Base-by-base conservation (phyloP, 495 filamentous ascomycete genomes). In the Hyaloscypha hepaticicola region DNA sequence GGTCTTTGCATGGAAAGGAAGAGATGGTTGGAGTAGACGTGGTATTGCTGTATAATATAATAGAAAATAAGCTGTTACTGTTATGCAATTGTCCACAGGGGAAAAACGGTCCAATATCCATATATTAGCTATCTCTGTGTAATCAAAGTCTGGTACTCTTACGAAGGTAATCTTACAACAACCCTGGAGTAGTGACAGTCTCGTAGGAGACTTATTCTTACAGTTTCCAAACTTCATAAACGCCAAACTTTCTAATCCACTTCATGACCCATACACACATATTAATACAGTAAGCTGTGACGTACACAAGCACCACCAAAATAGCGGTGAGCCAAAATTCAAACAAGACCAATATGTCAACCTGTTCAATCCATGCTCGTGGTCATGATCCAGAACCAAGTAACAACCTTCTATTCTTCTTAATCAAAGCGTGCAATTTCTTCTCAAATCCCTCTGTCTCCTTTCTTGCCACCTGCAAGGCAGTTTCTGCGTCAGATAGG, bases 1-100 rank as follows among this genome's bases (percentile, higher is more conserved):
- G 81, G 51, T 81, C 29, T 87, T 82, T 81, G 93, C 91, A 31
- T 97, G 95, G 95, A 90, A 86, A 73, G 88, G 88, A 22, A 79
- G 69, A 63, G 81, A 80, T 55, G 88, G 90, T 1, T 98, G 95
- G 95, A 85, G 80, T 69, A 82, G 80, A 66, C 82, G 90, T 60
- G 92, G 91, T 0, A 85, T 97, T 75, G 80, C 87, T 58, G 92
- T 99, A 52, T 93, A 60, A 65, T 33, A 28, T 51, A 45, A 7
- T 52, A 34, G 50, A 27, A 61, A 28, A 22, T n/a, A 22, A 50
- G 26, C 19, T 48, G 48, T 49, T 27, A 38, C n/a, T n/a, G 22
- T 33, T 45, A 38, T 25, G 5, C n/a, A 53, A 50, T 25, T 27
- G 0, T 25, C 8, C 50, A 25, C 19, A 45, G 38, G 19, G 38